These are phyloP conservation scores for Cutaneotrichosporon cavernicola DNA, from an alignment of 1,284 basidiomycete species.

Conservation along the genomic window DNA sequence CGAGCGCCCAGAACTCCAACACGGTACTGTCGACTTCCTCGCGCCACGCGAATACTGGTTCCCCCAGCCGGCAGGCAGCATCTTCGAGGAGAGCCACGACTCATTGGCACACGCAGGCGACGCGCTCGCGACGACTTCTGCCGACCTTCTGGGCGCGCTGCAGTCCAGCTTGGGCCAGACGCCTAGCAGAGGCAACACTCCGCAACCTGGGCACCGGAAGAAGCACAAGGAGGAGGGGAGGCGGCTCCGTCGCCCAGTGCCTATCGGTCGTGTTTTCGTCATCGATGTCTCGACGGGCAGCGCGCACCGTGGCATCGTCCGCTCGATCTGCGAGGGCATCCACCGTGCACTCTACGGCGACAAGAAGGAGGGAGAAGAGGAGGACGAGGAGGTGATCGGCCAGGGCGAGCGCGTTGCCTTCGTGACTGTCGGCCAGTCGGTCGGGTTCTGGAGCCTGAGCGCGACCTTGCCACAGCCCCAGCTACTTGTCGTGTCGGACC, in stretches of 20 bases:
- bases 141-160: slow-evolving; percentile 47
- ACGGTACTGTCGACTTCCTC: slow-evolving; percentile 88
- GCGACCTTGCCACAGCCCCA: slow-evolving; percentile 63
- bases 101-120: slow-evolving; percentile 56
- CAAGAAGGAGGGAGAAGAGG: slow-evolving; percentile 48
- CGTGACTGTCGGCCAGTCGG: slow-evolving; percentile 74
- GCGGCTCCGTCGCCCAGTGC: slow-evolving; percentile 60
- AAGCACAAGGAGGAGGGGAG: slow-evolving; percentile 36
- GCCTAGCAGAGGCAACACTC: slow-evolving; percentile 48
- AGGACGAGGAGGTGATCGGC: slow-evolving; percentile 54
- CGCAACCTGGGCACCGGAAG: slow-evolving; percentile 39
- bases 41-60: slow-evolving; percentile 89
- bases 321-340: slow-evolving; percentile 67
- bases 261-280: slow-evolving; percentile 80
- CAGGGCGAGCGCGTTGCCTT: slow-evolving; percentile 64
- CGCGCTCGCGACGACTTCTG: slow-evolving; percentile 44
- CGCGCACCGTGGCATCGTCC: slow-evolving; percentile 71
- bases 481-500: slow-evolving; percentile 82
- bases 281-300: slow-evolving; percentile 81
- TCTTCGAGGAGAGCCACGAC: slow-evolving; percentile 58
- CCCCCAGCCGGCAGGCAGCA: slow-evolving; percentile 57
- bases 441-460: slow-evolving; percentile 89
- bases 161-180: slow-evolving; percentile 44
- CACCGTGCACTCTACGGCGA: slow-evolving; percentile 69
- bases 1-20: slow-evolving; percentile 80